These are phyloP conservation scores for Trichophyton verrucosum DNA, from an alignment of 2,329 filamentous ascomycete species.

Conservation along the genomic window DNA sequence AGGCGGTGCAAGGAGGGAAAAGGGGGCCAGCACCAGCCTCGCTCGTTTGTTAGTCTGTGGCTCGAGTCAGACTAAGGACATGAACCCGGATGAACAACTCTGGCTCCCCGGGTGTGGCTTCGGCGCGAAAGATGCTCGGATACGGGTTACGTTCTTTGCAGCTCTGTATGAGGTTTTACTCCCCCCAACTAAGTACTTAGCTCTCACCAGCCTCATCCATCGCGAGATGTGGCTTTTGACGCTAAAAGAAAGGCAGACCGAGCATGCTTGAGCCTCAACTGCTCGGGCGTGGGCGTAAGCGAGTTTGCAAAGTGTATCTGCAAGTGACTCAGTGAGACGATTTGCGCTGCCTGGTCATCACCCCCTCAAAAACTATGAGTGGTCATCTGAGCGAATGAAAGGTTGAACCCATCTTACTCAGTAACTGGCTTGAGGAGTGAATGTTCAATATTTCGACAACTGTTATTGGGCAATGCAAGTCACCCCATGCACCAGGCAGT, in stretches of 20 bases:
- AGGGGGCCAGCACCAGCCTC: conserved; percentile 1
- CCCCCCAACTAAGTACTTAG: neutral
- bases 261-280: neutral
- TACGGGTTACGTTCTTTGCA: neutral
- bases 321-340: neutral
- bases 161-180: too few species aligned
- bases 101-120: neutral
- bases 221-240: neutral
- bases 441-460: neutral
- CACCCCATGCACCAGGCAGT: neutral
- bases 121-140: neutral
- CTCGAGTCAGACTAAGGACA: neutral
- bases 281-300: neutral
- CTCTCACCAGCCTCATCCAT: conserved; percentile 1
- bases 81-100: neutral
- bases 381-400: neutral
- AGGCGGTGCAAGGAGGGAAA: neutral
- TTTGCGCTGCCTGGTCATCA: neutral
- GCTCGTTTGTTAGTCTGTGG: neutral
- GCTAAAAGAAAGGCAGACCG: neutral
- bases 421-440: neutral
- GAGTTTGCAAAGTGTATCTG: neutral
- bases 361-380: neutral
- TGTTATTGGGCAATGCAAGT: conserved; percentile 6
- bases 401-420: neutral